Evolutionary conservation across 169 alveolate genomes (phyloP).

Genomic region (Cytauxzoon felis): DNA sequence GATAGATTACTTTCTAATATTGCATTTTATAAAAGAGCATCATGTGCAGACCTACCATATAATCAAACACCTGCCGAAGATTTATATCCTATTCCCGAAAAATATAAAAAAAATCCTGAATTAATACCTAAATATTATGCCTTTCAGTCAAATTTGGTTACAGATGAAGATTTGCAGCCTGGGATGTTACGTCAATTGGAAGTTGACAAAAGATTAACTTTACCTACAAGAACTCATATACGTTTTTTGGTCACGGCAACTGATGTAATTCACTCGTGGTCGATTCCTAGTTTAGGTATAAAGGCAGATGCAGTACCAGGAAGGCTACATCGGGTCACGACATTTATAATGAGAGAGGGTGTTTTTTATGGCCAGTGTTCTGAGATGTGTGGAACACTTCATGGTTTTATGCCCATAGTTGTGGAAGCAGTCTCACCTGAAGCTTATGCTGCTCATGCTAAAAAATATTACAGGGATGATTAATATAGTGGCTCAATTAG

Average conservation of each 20-base stretch:
- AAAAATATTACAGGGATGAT: conserved; percentile 84
- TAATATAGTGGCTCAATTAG: neutral
- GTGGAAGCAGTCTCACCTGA: conserved; percentile 85
- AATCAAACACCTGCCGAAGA: conserved; percentile 20
- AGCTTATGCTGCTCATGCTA: conserved; percentile 89
- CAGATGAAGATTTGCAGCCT: conserved; percentile 76
- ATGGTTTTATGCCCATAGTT: conserved; percentile 90
- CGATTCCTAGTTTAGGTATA: conserved; percentile 82
- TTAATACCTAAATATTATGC: conserved; percentile 74
- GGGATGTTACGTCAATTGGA: conserved; percentile 84
- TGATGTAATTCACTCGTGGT: conserved; percentile 80
- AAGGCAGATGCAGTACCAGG: conserved; percentile 90
- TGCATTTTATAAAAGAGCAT: neutral
- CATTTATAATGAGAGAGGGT: conserved; percentile 88
- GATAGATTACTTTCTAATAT: too few species aligned
- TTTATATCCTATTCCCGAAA: conserved; percentile 71
- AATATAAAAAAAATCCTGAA: conserved; percentile 71
- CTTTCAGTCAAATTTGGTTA: conserved; percentile 74
- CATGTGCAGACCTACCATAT: neutral
- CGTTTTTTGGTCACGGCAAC: conserved; percentile 82
- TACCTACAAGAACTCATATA: conserved; percentile 86
- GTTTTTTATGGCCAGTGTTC: conserved; percentile 89
- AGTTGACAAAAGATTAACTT: conserved; percentile 83
- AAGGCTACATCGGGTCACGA: conserved; percentile 74
- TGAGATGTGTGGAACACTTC: conserved; percentile 89